Percentiles rank a stretch among this genome's conserved stretches.
Conservation (phyloP, 495 filamentous ascomycete species). For the Aspergillus conjunctus region DNA sequence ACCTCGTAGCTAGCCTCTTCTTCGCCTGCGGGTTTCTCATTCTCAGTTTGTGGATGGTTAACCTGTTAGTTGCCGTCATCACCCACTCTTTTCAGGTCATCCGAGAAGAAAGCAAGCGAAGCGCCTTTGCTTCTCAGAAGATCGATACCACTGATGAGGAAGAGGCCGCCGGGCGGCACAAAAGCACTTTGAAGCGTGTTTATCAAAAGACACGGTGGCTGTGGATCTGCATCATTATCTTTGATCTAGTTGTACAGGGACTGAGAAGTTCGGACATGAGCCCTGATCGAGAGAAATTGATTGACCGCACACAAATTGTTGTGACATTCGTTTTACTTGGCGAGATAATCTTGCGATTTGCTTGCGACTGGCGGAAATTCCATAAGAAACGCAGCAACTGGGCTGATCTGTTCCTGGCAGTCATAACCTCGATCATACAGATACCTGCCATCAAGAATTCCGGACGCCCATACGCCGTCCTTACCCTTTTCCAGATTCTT, state of each 20-base stretch:
- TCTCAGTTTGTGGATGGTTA: slow-evolving; percentile 94
- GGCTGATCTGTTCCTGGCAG: slow-evolving; percentile 74
- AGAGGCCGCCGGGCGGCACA: slow-evolving; percentile 38
- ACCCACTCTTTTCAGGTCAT: slow-evolving; percentile 99
- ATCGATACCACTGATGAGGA: slow-evolving; percentile 48
- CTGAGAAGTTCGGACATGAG: slow-evolving; percentile 77
- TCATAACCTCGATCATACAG: slow-evolving; percentile 83
- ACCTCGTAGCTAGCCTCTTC: slow-evolving; percentile 79
- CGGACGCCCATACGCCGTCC: slow-evolving; percentile 79
- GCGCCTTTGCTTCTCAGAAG: slow-evolving; percentile 84
- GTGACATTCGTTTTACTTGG: slow-evolving; percentile 78
- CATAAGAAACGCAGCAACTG: slow-evolving; percentile 70
- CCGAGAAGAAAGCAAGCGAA: slow-evolving; percentile 90
- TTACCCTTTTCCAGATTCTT: slow-evolving; percentile 91
- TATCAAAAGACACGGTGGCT: slow-evolving; percentile 74
- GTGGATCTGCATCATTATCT: slow-evolving; percentile 81
- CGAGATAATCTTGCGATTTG: slow-evolving; percentile 82
- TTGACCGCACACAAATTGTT: slow-evolving; percentile 68
- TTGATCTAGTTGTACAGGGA: slow-evolving; percentile 72
- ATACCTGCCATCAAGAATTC: slow-evolving; percentile 78
- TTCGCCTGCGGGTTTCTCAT: slow-evolving; percentile 87
- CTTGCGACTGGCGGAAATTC: slow-evolving; percentile 77
- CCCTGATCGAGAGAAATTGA: slow-evolving; percentile 50
- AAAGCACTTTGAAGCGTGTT: slow-evolving; percentile 62
- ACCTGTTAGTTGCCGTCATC: slow-evolving; percentile 96